phyloP scores from a whole-genome alignment of 208 protist species.

The Novymonas esmeraldas region DNA sequence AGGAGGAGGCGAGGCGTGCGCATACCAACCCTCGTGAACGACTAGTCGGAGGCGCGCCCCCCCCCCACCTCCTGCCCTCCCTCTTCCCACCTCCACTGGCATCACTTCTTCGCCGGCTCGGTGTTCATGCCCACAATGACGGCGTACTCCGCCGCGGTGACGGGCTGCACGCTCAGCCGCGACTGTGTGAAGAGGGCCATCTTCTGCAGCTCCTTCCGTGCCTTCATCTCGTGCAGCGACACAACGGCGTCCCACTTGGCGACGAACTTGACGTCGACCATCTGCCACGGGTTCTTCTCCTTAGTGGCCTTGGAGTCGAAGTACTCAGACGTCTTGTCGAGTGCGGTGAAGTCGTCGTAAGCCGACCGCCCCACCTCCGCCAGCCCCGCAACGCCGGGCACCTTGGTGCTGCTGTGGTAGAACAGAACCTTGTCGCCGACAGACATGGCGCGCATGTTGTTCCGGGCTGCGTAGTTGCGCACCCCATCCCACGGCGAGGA shows the following conservation, averaged over 20 bases:
- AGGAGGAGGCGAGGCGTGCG: no score
- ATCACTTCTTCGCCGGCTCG: neutral
- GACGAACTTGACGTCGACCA: slow-evolving; percentile 84
- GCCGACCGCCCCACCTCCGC: slow-evolving; percentile 53
- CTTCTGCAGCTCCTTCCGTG: slow-evolving; percentile 43
- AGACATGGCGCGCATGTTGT: slow-evolving; percentile 85
- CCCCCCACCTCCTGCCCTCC: no score
- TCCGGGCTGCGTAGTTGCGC: slow-evolving; percentile 85
- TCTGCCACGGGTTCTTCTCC: slow-evolving; percentile 83
- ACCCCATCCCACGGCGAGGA: slow-evolving; percentile 85
- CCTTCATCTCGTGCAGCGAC: slow-evolving; percentile 58
- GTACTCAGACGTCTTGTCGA: slow-evolving; percentile 77
- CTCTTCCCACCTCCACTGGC: no score
- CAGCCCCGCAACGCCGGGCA: slow-evolving; percentile 75
- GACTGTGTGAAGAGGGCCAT: slow-evolving; percentile 77
- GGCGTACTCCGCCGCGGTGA: slow-evolving; percentile 58
- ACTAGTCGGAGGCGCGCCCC: no score
- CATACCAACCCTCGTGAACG: no score
- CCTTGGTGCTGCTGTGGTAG: slow-evolving; percentile 88
- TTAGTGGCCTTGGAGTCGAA: slow-evolving; percentile 65
- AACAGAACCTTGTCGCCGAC: slow-evolving; percentile 80
- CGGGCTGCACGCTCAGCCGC: slow-evolving; percentile 81
- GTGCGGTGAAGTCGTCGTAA: slow-evolving; percentile 80
- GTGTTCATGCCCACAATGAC: slow-evolving; percentile 53
- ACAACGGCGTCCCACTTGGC: slow-evolving; percentile 63